These are phyloP conservation scores for Cladorrhinum sp. DNA, from an alignment of 2,329 filamentous ascomycete species.

Conservation along the genomic window DNA sequence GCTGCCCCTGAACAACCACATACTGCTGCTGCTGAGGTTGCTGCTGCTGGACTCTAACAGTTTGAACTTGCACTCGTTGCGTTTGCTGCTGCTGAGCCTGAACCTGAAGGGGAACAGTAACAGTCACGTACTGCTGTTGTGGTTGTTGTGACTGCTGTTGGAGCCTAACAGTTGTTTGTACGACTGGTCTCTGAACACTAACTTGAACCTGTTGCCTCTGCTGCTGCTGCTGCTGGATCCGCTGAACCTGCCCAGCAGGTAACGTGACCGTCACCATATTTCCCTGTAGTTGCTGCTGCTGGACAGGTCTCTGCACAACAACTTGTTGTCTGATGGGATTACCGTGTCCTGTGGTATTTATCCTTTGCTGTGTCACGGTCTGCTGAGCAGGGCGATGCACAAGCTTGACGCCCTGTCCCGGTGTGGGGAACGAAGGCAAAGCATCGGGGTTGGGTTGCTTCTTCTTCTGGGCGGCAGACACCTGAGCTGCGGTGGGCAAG, in stretches of 20 bases:
- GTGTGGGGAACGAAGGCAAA: conserved; percentile 4
- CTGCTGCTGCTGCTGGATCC: too few relatives aligned
- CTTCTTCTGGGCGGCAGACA: not conserved
- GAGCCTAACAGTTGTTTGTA: not conserved
- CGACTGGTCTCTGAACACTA: not conserved
- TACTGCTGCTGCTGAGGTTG: conserved; percentile 1
- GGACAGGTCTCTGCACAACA: not conserved
- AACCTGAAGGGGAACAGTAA: not conserved
- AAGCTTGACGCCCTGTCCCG: too few relatives aligned
- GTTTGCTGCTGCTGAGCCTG: not conserved
- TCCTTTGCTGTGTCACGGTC: too few relatives aligned
- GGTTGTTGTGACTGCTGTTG: not conserved
- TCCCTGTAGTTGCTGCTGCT: not conserved
- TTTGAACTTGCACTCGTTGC: not conserved
- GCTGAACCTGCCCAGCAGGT: too few relatives aligned
- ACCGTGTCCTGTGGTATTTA: too few relatives aligned
- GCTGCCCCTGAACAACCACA: conserved; percentile 1
- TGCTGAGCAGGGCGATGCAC: too few relatives aligned
- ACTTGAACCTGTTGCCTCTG: not conserved
- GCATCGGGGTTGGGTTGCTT: conserved; percentile 2
- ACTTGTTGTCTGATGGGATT: too few relatives aligned
- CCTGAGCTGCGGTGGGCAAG: not conserved
- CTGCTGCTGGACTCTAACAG: not conserved
- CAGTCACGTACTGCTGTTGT: not conserved
- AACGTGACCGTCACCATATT: not conserved